Evolutionary conservation across 306 rosid species (phyloP), one percentile per base, ranked within the genome.

Genomic region (Ormosia emarginata): DNA sequence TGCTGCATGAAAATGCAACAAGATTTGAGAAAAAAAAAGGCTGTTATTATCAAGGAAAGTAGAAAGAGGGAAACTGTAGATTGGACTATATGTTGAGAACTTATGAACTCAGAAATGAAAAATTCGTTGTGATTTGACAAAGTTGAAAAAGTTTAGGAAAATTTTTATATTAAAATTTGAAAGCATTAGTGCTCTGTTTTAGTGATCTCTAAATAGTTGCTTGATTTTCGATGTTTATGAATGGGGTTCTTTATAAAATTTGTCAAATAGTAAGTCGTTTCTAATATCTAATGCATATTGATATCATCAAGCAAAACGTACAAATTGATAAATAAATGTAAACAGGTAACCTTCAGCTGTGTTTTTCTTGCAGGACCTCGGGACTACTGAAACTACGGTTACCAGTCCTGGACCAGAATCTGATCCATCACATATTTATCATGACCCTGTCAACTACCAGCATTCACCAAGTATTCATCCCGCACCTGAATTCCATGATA

Each of bases 361-460:
- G 15, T 39, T 65, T 72, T 86, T 57, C 77, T 78, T 84, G 88
- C 87, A 95, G 99, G 97, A 92, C 80, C 68, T 66, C 72, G 92
- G 87, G 33, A 86, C 89, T 64, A 84, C 83, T 1, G 98, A 91
- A 75, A 56, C 89, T 66, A 58, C 84, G 64, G 75, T 67, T 61
- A 44, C 69, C 34, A 81, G 84, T 84, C 82, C 85, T 77, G 92
- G 88, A 74, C 69, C 88, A 7, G 90, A 71, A 9, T 86, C 94
- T 0, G 91, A 87, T 83, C 81, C 87, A 18, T 84, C 89, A 17
- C 83, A 59, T 50, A 83, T 74, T 87, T 84, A 81, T 85, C 74
- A 80, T 56, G 89, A 87, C 77, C 56, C 78, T 8, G 87, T 14
- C 37, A 88, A 82, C 84, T 71, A 76, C 53, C 85, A 81, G 63